These are phyloP conservation scores for Cercospora sp. DNA, from an alignment of 2,329 filamentous ascomycete genomes.

Conservation along the genomic window DNA sequence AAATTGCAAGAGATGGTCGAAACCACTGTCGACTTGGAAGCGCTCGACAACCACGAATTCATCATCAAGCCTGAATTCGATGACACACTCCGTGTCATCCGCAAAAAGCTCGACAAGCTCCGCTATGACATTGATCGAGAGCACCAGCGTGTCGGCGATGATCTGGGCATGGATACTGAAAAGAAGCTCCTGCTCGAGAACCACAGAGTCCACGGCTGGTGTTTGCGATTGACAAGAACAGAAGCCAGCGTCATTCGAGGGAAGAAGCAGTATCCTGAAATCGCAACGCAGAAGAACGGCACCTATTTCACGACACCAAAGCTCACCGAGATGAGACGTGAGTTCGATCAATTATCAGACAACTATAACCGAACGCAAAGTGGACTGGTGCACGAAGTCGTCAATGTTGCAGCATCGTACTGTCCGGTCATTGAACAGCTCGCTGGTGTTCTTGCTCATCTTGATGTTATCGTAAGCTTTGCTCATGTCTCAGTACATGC, in stretches of 20 bases:
- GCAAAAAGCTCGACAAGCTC: conserved; percentile 84
- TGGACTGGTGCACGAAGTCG: conserved; percentile 87
- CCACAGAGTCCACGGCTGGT: conserved; percentile 94
- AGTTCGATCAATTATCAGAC: conserved; percentile 89
- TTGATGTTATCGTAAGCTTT: conserved; percentile 93
- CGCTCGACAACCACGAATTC: conserved; percentile 94
- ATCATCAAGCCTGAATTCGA: conserved; percentile 99
- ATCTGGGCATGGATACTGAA: conserved; percentile 88
- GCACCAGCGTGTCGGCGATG: conserved; percentile 71
- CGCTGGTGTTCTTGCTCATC: conserved; percentile 82
- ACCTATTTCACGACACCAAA: conserved; percentile 93
- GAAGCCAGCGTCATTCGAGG: conserved; percentile 93
- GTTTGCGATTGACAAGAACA: conserved; percentile 85
- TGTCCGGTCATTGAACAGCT: conserved; percentile 88
- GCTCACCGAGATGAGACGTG: conserved; percentile 76
- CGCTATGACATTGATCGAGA: conserved; percentile 80
- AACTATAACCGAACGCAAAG: conserved; percentile 95
- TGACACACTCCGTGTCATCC: conserved; percentile 80
- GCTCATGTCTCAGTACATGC: conserved; percentile 93
- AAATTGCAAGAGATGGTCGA: conserved; percentile 98
- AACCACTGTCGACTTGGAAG: conserved; percentile 93
- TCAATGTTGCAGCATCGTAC: conserved; percentile 90
- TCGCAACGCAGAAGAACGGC: conserved; percentile 97
- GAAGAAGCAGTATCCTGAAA: conserved; percentile 86
- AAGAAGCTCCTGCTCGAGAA: conserved; percentile 99